Percentiles rank a stretch among this genome's conserved stretches.
These are phyloP conservation scores for Scheffersomyces ergatensis DNA, from an alignment of 805 yeast species.

Conservation along the genomic window DNA sequence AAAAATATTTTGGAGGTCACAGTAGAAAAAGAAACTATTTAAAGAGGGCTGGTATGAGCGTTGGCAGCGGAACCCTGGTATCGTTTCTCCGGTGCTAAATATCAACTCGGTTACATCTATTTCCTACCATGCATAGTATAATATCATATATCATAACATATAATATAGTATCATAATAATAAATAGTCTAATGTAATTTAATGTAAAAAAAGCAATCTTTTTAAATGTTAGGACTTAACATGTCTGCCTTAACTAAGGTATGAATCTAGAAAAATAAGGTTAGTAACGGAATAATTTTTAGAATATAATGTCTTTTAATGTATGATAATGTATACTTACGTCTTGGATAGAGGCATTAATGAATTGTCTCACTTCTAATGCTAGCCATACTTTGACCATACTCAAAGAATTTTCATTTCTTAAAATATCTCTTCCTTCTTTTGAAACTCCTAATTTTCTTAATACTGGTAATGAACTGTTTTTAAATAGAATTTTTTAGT, in stretches of 20 bases:
- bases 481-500: slow-evolving; percentile 16
- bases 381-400: slow-evolving; percentile 89
- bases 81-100: too few species aligned
- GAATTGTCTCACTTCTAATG: slow-evolving; percentile 83
- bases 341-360: slow-evolving; percentile 81
- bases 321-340: slow-evolving; percentile 38
- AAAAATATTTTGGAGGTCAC: too few species aligned
- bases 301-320: too few species aligned
- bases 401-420: slow-evolving; percentile 60
- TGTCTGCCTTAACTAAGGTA: slow-evolving; percentile 42
- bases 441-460: slow-evolving; percentile 71
- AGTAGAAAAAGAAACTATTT: too few species aligned
- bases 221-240: slow-evolving; percentile 43
- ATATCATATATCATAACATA: too few species aligned
- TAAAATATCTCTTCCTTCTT: slow-evolving; percentile 61
- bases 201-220: too few species aligned
- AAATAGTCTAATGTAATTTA: too few species aligned
- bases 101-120: too few species aligned
- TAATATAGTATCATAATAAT: background rate
- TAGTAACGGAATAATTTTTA: slow-evolving; percentile 2
- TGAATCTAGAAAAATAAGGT: slow-evolving; percentile 31
- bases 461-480: slow-evolving; percentile 77
- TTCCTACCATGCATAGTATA: too few species aligned
- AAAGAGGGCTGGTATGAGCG: too few species aligned
- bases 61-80: too few species aligned